Evolutionary conservation across 805 yeast species (phyloP).

Genomic region (Lachancea mirantina): DNA sequence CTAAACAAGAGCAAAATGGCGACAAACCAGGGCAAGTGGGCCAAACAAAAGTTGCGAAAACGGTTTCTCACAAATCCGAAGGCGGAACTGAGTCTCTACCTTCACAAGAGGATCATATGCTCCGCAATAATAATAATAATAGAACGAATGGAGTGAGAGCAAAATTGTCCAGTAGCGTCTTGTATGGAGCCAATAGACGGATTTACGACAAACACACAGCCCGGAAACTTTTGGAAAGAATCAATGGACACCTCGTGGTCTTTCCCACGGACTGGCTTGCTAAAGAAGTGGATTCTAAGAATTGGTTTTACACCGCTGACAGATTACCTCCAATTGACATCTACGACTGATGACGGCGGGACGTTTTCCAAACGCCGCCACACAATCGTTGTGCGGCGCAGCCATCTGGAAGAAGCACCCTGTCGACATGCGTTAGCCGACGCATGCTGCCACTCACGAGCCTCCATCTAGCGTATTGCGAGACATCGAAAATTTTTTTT

Average conservation of each 20-base stretch:
- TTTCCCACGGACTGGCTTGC: constrained; percentile 90
- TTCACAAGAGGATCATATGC: background rate
- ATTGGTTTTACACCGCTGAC: constrained; percentile 94
- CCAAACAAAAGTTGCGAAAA: background rate
- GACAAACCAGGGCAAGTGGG: background rate
- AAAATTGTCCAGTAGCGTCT: constrained; percentile 26
- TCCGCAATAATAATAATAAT: constrained; percentile 1
- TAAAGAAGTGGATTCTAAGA: constrained; percentile 80
- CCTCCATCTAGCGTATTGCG: too few relatives aligned
- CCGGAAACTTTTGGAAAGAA: constrained; percentile 57
- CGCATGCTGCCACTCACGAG: too few relatives aligned
- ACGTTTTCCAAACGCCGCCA: too few relatives aligned
- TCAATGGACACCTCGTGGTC: constrained; percentile 83
- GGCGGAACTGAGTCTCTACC: constrained; percentile 1
- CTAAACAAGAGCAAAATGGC: constrained; percentile 22
- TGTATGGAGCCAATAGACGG: constrained; percentile 34
- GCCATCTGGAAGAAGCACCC: too few relatives aligned
- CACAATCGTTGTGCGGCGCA: too few relatives aligned
- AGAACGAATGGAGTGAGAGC: constrained; percentile 23
- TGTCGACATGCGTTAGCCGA: too few relatives aligned
- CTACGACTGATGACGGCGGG: constrained; percentile 66
- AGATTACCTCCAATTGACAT: constrained; percentile 93
- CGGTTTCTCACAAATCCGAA: background rate
- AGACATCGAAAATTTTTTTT: too few relatives aligned
- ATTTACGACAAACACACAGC: constrained; percentile 72